Evolutionary conservation across 108 stramenopile genomes (phyloP).

Genomic region (Discostella stelligeroides): DNA sequence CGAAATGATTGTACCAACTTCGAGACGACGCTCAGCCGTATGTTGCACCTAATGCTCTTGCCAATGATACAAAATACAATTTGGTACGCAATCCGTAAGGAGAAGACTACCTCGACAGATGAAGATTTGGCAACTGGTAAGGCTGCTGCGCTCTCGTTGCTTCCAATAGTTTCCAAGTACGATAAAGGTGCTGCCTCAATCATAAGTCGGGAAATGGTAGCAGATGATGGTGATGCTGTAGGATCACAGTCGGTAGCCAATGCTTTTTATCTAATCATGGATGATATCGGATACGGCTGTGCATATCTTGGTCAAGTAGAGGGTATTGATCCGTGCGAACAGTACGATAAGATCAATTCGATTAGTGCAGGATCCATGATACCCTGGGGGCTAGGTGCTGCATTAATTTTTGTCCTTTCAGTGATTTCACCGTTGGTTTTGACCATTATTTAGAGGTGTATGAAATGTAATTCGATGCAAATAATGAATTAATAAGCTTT

Average conservation of each 20-base stretch:
- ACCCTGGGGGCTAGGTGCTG: neutral
- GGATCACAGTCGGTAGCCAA: conserved; percentile 74
- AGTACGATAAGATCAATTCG: neutral
- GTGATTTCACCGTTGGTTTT: no score
- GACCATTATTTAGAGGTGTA: no score
- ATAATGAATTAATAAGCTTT: neutral
- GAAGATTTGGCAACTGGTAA: conserved; percentile 62
- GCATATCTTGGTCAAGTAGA: conserved; percentile 58
- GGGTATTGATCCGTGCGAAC: conserved; percentile 58
- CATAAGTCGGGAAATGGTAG: conserved; percentile 71
- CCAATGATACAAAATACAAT: conserved; percentile 76
- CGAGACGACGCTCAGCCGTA: conserved; percentile 54
- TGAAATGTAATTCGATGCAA: neutral
- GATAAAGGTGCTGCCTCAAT: conserved; percentile 53
- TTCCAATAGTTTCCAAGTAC: conserved; percentile 65
- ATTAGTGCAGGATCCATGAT: neutral
- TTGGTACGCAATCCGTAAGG: conserved; percentile 66
- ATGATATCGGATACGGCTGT: conserved; percentile 61
- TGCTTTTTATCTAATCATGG: conserved; percentile 59
- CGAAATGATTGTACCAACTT: conserved; percentile 61
- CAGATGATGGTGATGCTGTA: conserved; percentile 36
- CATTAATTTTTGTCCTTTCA: neutral
- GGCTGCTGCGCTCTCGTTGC: conserved; percentile 61
- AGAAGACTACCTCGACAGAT: conserved; percentile 40
- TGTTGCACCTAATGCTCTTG: conserved; percentile 57